phyloP scores from a whole-genome alignment of 176 grass and related monocot species.

The Bolboschoenus planiculmis region DNA sequence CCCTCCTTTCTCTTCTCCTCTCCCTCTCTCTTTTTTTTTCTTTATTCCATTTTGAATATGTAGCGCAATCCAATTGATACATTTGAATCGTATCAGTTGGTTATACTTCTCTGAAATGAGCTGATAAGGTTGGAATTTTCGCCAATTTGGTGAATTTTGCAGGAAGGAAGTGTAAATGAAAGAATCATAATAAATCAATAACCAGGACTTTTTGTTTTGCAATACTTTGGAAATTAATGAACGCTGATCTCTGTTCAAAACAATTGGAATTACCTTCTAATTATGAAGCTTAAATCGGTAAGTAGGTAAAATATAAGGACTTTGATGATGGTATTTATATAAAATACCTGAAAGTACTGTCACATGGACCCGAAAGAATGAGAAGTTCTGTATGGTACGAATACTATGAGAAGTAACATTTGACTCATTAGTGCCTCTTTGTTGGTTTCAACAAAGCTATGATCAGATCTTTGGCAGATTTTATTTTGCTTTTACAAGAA shows the following conservation, averaged over 20 bases:
- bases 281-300: background rate
- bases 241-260: too few species aligned
- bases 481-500: background rate
- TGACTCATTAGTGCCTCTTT: too few species aligned
- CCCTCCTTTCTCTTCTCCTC: background rate
- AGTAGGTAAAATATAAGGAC: background rate
- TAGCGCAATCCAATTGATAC: background rate
- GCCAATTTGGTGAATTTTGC: background rate
- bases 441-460: background rate
- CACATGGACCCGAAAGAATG: background rate
- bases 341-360: background rate
- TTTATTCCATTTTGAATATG: background rate
- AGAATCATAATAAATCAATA: background rate
- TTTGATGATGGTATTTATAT: background rate
- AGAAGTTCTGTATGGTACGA: background rate
- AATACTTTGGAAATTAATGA: too few species aligned
- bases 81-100: background rate
- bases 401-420: background rate
- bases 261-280: background rate
- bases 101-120: background rate
- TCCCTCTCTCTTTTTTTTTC: too few species aligned
- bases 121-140: background rate
- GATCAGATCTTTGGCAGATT: background rate
- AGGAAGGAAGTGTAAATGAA: background rate
- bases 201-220: too few species aligned